These are phyloP conservation scores for Aspergillus leporis DNA, from an alignment of 495 filamentous ascomycete species.

Conservation along the genomic window DNA sequence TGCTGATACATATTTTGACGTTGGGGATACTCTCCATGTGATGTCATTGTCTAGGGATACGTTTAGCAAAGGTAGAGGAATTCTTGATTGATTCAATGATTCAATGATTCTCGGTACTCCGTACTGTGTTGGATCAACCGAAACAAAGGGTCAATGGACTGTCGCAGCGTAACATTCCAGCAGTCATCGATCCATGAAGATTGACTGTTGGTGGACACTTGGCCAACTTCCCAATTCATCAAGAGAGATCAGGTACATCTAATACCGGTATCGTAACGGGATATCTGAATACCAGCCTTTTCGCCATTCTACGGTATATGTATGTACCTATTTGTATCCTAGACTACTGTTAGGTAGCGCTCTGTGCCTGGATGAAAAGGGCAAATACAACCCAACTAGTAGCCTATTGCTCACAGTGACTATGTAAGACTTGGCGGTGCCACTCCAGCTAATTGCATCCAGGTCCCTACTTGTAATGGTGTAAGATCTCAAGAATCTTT, in stretches of 20 bases:
- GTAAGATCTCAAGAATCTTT: not conserved
- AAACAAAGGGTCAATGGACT: conserved; percentile 1
- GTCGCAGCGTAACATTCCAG: conserved; percentile 1
- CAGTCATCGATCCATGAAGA: not conserved
- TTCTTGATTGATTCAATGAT: not conserved
- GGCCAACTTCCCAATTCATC: conserved; percentile 19
- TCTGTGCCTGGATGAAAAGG: conserved; percentile 16
- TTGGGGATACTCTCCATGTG: conserved; percentile 19
- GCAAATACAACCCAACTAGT: conserved; percentile 2
- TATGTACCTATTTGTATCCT: not conserved
- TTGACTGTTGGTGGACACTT: conserved; percentile 11
- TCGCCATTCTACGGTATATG: not conserved
- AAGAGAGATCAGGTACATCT: conserved; percentile 1
- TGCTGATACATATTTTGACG: conserved; percentile 10
- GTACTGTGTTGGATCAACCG: not conserved
- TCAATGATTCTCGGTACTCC: too few relatives aligned
- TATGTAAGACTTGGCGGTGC: not conserved
- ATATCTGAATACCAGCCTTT: not conserved
- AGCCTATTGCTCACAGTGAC: not conserved
- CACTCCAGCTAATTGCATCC: not conserved
- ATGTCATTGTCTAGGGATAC: conserved; percentile 13
- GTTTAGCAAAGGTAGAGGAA: not conserved
- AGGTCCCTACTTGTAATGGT: not conserved
- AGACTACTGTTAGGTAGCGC: conserved; percentile 2
- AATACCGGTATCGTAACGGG: conserved; percentile 2